Conservation (phyloP, 2,329 filamentous ascomycete genomes). For the Aphanocladium album region DNA sequence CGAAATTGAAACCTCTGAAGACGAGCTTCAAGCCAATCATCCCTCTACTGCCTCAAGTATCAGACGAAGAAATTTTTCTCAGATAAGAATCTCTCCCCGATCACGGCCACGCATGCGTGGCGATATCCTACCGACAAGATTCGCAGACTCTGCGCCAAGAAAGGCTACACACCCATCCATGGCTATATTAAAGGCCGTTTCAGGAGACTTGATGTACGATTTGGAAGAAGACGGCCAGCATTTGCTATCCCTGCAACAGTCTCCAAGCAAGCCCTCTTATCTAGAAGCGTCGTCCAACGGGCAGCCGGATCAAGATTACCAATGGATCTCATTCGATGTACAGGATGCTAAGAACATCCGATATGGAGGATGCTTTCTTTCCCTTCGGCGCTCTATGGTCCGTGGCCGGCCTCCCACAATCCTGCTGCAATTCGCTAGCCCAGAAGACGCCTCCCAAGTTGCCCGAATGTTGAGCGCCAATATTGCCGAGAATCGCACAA, state of each 20-base stretch:
- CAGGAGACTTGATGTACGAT: background rate
- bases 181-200: constrained; percentile 5
- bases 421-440: background rate
- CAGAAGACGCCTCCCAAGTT: background rate
- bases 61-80: constrained; percentile 7
- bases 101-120: background rate
- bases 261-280: background rate
- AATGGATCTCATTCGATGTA: constrained; percentile 1
- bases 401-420: background rate
- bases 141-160: background rate
- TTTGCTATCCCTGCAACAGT: background rate
- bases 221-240: background rate
- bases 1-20: constrained; percentile 9
- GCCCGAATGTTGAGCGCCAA: background rate
- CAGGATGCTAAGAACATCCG: background rate
- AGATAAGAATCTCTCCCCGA: background rate
- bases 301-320: background rate
- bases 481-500: background rate
- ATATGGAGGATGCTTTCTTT: background rate
- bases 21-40: constrained; percentile 13
- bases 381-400: background rate
- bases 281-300: background rate
- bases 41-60: background rate
- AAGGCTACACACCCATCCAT: background rate
- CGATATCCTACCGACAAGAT: background rate